These are phyloP conservation scores for Penicillium vulpinum DNA, from an alignment of 2,329 filamentous ascomycete species.

Conservation along the genomic window DNA sequence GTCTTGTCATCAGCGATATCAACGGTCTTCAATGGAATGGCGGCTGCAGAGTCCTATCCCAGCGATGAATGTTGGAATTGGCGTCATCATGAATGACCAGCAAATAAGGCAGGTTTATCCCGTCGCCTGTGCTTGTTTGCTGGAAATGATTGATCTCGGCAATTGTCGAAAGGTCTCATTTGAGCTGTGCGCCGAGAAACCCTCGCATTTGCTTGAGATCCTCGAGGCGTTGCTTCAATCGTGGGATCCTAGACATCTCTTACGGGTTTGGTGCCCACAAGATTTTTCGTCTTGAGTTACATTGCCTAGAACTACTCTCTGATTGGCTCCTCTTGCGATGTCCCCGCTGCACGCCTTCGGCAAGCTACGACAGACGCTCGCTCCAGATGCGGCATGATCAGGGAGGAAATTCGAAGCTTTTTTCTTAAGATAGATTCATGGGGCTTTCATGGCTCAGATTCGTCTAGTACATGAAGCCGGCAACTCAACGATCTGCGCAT, in stretches of 20 bases:
- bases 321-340: not conserved
- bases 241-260: not conserved
- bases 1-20: not conserved
- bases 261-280: not conserved
- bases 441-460: not conserved
- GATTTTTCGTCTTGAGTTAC: not conserved
- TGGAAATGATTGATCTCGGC: not conserved
- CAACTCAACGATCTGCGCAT: not conserved
- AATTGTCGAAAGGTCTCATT: not conserved
- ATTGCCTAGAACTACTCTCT: not conserved
- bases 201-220: not conserved
- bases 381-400: not conserved
- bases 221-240: not conserved
- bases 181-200: not conserved
- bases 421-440: not conserved
- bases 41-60: not conserved
- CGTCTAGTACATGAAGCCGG: not conserved
- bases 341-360: not conserved
- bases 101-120: not conserved
- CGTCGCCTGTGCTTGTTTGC: no score
- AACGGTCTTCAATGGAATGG: not conserved
- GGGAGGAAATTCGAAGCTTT: not conserved
- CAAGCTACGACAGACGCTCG: not conserved
- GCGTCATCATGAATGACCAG: not conserved
- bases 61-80: no score